Base-by-base conservation (phyloP, 345 rosid species). In the Salix purpurea region DNA sequence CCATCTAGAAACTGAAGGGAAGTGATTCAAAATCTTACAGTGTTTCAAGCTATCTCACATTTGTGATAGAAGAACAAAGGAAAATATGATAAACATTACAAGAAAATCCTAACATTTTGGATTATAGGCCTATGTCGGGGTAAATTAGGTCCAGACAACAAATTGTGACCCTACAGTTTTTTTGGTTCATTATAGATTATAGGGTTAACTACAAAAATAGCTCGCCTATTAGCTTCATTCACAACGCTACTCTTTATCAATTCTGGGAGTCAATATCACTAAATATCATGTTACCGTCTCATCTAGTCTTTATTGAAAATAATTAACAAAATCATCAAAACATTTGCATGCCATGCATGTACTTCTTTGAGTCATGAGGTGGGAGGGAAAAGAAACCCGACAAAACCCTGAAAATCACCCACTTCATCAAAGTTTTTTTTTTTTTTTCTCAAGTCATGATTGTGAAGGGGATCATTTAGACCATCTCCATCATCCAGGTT, bases 1-100 rank as follows among this genome's bases (percentile, higher is more conserved):
- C 96, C 97, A 85, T 91, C 90, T 84, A 89, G 70, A 83, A 91
- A 91, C 96, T 89, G 80, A 37, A 77, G 79, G 36, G 58, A 39
- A 76, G n/a, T 13, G n/a, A 60, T 46, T 70, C 26, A 37, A 8
- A 2, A 13, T 70, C 16, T 4, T 61, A 9, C 36, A 56, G n/a
- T 37, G 24, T 44, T 69, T 42, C 54, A 60, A 24, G 4, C 16
- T 26, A 32, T 23, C 8, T 46, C 30, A 16, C 15, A 67, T 16
- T 65, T 23, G 13, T 37, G 23, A 67, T 23, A 28, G 23, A 28
- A 71, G 13, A 54, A 21, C 19, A 54, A 61, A 37, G 19, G 6
- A 70, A 48, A 7, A 26, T 48, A 14, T 1, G 10, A 48, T 13
- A 69, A 42, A 5, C 4, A 37, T 15, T 37, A 9, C 10, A 37